A percentile compares a stretch with the other conserved stretches of the same genome.
phyloP scores from a whole-genome alignment of 2,329 filamentous ascomycete species.

The Monilinia laxa region DNA sequence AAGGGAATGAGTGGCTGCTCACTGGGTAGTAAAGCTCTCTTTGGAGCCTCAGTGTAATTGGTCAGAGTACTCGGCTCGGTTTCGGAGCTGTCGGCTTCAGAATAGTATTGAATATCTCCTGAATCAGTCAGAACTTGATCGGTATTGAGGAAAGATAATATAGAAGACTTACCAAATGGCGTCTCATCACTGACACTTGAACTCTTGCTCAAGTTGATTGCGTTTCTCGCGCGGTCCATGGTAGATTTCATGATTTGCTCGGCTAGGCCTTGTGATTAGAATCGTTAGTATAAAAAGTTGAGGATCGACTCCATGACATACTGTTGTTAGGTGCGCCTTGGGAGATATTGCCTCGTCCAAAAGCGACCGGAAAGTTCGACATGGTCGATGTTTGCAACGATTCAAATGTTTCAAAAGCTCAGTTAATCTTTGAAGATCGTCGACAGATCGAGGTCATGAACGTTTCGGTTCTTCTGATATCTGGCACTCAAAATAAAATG shows the following conservation, averaged over 20 bases:
- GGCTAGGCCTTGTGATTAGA: background rate
- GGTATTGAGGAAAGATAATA: background rate
- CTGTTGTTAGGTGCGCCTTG: background rate
- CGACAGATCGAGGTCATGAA: background rate
- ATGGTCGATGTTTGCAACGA: background rate
- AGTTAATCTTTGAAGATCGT: background rate
- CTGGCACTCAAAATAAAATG: no score
- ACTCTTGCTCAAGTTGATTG: background rate
- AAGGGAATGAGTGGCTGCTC: conserved; percentile 10
- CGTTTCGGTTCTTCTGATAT: no score
- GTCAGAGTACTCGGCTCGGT: background rate
- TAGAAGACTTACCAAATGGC: background rate
- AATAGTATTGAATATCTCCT: background rate
- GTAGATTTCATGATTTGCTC: conserved; percentile 2
- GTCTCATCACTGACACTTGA: background rate
- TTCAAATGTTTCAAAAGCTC: background rate
- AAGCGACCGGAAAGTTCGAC: background rate
- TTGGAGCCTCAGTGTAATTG: background rate
- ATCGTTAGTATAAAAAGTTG: background rate
- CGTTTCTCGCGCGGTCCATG: background rate
- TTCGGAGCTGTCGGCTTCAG: background rate
- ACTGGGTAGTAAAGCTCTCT: background rate
- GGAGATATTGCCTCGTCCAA: background rate
- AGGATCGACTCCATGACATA: background rate
- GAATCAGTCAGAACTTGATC: background rate